phyloP scores from a whole-genome alignment of 345 rosid genomes.

The Chamaenerion angustifolium region DNA sequence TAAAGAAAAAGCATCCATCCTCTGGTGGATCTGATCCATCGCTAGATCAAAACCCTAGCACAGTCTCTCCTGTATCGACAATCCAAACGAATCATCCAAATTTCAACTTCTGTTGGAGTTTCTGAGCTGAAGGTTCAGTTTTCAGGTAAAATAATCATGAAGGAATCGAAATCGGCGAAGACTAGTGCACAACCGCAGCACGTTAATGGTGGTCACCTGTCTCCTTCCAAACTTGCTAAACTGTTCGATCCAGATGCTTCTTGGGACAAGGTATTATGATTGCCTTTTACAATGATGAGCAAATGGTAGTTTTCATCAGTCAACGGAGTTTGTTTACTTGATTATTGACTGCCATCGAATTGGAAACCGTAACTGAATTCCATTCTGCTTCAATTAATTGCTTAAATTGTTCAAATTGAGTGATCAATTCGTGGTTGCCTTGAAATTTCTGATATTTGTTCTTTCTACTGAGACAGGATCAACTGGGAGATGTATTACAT shows the following conservation, averaged over 20 bases:
- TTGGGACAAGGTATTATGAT: slow-evolving; percentile 65
- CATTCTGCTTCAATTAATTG: no score
- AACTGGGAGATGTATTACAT: slow-evolving; percentile 93
- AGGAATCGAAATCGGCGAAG: slow-evolving; percentile 41
- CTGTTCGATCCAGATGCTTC: slow-evolving; percentile 83
- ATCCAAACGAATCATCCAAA: neutral
- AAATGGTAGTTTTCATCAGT: no score
- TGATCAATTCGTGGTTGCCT: no score
- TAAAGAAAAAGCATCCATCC: no score
- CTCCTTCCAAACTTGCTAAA: slow-evolving; percentile 54
- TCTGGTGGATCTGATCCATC: neutral
- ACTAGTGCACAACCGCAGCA: slow-evolving; percentile 37
- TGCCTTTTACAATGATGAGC: no score
- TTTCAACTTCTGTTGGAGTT: neutral
- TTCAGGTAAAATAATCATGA: slow-evolving; percentile 25
- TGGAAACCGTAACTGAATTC: neutral
- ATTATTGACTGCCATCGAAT: neutral
- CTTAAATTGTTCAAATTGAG: no score
- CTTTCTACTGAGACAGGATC: slow-evolving; percentile 48
- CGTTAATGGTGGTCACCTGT: slow-evolving; percentile 55
- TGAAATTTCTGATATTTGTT: neutral
- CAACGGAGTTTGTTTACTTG: no score
- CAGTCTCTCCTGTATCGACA: no score
- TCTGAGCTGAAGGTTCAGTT: neutral
- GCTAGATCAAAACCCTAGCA: slow-evolving; percentile 3